Percentiles rank a stretch among this genome's conserved stretches.
Evolutionary conservation across 1,284 basidiomycete genomes (phyloP).

Genomic region (Phenoliferia sp.): DNA sequence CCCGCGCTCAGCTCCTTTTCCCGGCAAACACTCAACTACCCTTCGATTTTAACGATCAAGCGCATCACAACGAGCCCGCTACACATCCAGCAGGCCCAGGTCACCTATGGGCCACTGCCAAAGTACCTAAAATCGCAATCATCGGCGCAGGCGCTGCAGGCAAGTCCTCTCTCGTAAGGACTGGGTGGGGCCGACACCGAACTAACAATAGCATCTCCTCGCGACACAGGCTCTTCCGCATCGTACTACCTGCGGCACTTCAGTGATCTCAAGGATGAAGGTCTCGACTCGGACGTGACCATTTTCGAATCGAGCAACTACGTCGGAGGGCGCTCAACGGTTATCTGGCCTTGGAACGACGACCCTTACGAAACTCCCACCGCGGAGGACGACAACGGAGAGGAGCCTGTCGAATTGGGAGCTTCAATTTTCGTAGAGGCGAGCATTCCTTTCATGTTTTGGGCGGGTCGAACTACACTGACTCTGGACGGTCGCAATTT

Average conservation of each 20-base stretch:
- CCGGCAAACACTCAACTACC: conserved; percentile 6
- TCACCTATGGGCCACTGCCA: background rate
- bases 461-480: background rate
- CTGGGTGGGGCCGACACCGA: background rate
- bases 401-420: conserved; percentile 67
- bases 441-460: conserved; percentile 53
- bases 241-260: conserved; percentile 32
- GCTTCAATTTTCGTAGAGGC: conserved; percentile 78
- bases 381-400: conserved; percentile 3
- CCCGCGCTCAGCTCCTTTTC: conserved; percentile 12
- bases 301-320: conserved; percentile 30
- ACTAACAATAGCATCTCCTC: background rate
- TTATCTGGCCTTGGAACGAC: conserved; percentile 30
- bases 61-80: background rate
- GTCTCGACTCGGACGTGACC: conserved; percentile 26
- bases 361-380: conserved; percentile 4
- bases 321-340: conserved; percentile 34
- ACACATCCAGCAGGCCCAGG: background rate
- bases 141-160: conserved; percentile 33
- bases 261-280: background rate
- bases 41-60: background rate
- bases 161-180: background rate
- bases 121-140: conserved; percentile 26
- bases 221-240: conserved; percentile 27
- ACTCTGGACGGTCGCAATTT: no score